Conservation (phyloP, 2,329 filamentous ascomycete species). For the Fusarium sp. region DNA sequence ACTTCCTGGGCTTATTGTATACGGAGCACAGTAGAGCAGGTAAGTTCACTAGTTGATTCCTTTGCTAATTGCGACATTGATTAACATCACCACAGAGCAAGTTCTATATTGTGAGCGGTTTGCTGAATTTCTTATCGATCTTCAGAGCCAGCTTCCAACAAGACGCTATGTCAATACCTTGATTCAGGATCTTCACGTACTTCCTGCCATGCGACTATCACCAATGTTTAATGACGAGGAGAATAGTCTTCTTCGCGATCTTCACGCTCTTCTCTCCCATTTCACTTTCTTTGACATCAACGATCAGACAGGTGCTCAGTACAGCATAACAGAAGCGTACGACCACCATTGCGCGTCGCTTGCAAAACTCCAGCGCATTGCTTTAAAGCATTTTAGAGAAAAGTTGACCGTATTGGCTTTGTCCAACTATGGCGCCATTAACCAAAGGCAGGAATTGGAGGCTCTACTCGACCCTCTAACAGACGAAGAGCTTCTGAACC, state of each 20-base stretch:
- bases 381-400: constrained; percentile 86
- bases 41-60: constrained; percentile 45
- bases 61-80: neutral
- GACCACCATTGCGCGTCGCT: constrained; percentile 84
- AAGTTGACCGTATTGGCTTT: constrained; percentile 93
- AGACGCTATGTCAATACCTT: constrained; percentile 93
- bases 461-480: constrained; percentile 80
- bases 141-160: constrained; percentile 94
- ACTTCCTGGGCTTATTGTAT: constrained; percentile 85
- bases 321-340: constrained; percentile 80
- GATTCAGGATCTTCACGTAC: constrained; percentile 85
- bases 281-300: constrained; percentile 92
- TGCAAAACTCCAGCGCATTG: constrained; percentile 83
- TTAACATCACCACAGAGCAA: constrained; percentile 66
- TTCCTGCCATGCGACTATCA: constrained; percentile 84
- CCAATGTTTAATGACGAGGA: constrained; percentile 82
- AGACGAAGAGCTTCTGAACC: constrained; percentile 79
- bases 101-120: constrained; percentile 93
- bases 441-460: constrained; percentile 83
- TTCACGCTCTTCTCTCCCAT: constrained; percentile 85
- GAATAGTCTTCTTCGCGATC: constrained; percentile 84
- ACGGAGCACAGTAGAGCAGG: constrained; percentile 64
- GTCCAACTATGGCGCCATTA: constrained; percentile 92
- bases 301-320: constrained; percentile 87
- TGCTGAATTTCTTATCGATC: constrained; percentile 88